A percentile compares a stretch with the other conserved stretches of the same genome.
Evolutionary conservation across 495 filamentous ascomycete species (phyloP).

Genomic region (Aspergillus steynii): DNA sequence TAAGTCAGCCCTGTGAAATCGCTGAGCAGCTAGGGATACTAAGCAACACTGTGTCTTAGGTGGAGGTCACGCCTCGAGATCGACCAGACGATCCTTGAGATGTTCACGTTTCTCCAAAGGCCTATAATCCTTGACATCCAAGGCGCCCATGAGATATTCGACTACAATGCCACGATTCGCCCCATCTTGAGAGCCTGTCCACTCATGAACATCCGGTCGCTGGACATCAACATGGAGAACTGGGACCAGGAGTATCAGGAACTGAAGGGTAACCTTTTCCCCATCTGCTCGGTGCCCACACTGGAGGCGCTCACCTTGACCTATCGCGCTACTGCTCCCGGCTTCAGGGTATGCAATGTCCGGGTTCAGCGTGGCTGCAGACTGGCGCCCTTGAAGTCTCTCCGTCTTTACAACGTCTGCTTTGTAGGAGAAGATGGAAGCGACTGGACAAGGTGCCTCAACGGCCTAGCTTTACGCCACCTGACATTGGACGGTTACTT

Average conservation of each 20-base stretch:
- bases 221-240: background rate
- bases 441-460: background rate
- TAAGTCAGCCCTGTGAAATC: background rate
- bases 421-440: background rate
- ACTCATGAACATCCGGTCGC: background rate
- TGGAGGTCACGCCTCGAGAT: background rate
- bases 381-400: background rate
- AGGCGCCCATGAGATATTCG: background rate
- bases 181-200: background rate
- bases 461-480: background rate
- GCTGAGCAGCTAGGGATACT: background rate
- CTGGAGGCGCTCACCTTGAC: background rate
- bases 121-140: background rate
- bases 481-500: background rate
- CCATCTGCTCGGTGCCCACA: background rate
- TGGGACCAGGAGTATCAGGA: background rate
- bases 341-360: background rate
- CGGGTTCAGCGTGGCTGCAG: background rate
- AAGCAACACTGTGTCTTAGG: background rate
- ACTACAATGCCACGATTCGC: background rate
- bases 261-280: background rate
- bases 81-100: background rate
- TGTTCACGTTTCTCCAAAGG: background rate
- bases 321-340: background rate
- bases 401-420: background rate